These are phyloP conservation scores for Pythium plurisporium DNA, from an alignment of 352 stramenopile species.

Conservation along the genomic window DNA sequence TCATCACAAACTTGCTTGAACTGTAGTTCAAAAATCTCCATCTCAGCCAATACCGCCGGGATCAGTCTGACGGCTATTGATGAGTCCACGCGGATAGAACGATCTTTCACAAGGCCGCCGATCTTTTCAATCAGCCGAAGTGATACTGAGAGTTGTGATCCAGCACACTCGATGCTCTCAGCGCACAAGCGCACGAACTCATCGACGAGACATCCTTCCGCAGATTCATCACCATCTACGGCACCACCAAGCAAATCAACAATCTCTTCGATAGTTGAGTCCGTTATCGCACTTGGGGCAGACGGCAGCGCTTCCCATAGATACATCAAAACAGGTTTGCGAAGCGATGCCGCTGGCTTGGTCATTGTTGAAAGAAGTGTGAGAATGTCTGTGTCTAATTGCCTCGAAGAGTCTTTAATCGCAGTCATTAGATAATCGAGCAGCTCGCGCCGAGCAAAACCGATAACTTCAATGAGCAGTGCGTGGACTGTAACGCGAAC, in stretches of 20 bases:
- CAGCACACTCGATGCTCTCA: background rate
- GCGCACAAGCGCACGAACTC: constrained; percentile 19
- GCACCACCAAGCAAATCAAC: constrained; percentile 17
- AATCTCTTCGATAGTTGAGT: constrained; percentile 12
- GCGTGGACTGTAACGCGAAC: constrained; percentile 36
- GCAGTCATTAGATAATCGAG: constrained; percentile 27
- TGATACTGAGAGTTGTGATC: background rate
- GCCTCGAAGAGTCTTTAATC: constrained; percentile 4
- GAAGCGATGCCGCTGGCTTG: constrained; percentile 14
- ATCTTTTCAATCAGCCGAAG: constrained; percentile 20
- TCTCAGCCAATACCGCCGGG: background rate
- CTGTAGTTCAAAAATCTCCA: background rate
- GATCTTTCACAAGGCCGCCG: background rate
- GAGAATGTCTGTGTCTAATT: constrained; percentile 8
- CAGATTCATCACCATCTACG: background rate
- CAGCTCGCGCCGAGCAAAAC: constrained; percentile 31
- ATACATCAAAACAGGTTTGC: constrained; percentile 34
- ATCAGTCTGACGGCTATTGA: background rate
- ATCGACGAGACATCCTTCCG: background rate
- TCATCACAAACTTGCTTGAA: constrained; percentile 3
- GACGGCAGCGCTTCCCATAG: constrained; percentile 31
- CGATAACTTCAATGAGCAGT: constrained; percentile 51
- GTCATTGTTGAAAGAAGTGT: background rate
- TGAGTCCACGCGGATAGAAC: background rate
- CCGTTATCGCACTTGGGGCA: background rate